Conservation (phyloP, 225 moss, liverwort and hornwort genomes). For the Climacium dendroides region DNA sequence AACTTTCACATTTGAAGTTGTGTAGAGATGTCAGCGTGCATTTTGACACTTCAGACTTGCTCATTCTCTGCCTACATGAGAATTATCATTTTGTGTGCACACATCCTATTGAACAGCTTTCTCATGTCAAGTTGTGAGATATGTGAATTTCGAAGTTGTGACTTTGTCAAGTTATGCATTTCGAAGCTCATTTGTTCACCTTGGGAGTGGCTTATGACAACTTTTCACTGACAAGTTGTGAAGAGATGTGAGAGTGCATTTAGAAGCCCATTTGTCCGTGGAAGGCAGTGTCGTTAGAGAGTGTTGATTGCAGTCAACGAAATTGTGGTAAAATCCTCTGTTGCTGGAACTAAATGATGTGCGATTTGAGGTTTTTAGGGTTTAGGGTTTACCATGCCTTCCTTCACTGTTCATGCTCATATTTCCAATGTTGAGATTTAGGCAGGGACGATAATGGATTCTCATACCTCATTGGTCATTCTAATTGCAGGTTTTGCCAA, state of each 20-base stretch:
- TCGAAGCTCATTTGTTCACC: neutral
- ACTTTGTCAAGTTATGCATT: neutral
- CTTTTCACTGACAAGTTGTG: neutral
- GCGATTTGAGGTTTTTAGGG: neutral
- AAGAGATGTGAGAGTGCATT: neutral
- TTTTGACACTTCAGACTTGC: neutral
- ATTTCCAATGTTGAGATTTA: neutral
- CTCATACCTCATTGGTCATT: neutral
- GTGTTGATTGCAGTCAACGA: neutral
- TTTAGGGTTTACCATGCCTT: neutral
- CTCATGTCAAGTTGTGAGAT: neutral
- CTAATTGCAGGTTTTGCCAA: constrained; percentile 6
- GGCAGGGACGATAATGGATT: neutral
- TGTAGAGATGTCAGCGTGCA: neutral
- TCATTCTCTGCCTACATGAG: neutral
- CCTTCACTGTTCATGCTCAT: neutral
- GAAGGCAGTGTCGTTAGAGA: neutral
- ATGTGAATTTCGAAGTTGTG: neutral
- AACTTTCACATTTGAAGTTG: neutral
- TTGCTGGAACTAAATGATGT: neutral
- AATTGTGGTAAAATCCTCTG: neutral
- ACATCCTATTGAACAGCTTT: neutral
- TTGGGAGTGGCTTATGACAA: neutral
- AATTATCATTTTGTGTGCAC: neutral
- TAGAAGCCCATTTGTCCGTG: neutral